These are phyloP conservation scores for Claviceps sorghi DNA, from an alignment of 2,329 filamentous ascomycete species.

Conservation along the genomic window DNA sequence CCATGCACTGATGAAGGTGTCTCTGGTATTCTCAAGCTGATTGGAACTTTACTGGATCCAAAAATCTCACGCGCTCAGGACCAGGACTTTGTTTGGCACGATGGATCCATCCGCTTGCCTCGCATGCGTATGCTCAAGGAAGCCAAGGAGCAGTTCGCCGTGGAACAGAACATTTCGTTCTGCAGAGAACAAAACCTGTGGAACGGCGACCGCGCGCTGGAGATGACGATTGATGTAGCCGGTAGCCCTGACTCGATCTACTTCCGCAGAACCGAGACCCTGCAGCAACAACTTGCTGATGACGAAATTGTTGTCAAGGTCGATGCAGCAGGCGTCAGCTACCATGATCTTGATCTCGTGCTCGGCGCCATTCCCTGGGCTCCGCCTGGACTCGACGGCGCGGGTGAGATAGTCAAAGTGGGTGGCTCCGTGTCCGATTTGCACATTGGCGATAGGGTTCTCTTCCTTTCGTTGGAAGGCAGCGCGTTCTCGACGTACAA, in stretches of 20 bases:
- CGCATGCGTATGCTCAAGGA: constrained; percentile 3
- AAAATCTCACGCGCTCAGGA: constrained; percentile 1
- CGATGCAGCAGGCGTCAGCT: constrained; percentile 10
- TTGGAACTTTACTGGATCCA: not conserved
- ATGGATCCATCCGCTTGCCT: constrained; percentile 6
- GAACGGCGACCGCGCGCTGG: constrained; percentile 9
- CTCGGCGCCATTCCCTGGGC: constrained; percentile 12
- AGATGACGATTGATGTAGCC: constrained; percentile 12
- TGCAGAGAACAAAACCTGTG: constrained; percentile 11
- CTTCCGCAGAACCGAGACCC: constrained; percentile 8
- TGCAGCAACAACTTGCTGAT: constrained; percentile 4
- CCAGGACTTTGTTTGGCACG: constrained; percentile 7
- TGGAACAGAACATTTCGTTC: constrained; percentile 7
- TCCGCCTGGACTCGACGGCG: constrained; percentile 11
- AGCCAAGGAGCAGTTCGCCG: constrained; percentile 5
- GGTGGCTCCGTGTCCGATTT: constrained; percentile 8
- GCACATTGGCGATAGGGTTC: constrained; percentile 10
- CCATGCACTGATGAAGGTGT: constrained; percentile 1
- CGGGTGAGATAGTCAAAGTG: constrained; percentile 11
- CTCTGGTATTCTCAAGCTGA: constrained; percentile 3
- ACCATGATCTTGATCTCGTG: constrained; percentile 10
- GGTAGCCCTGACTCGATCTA: constrained; percentile 14
- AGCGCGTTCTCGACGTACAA: constrained; percentile 10
- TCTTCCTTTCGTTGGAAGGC: constrained; percentile 6
- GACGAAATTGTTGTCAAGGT: constrained; percentile 11